Conservation (phyloP, 73 alveolate genomes). For the Paramecium tetraurelia region DNA sequence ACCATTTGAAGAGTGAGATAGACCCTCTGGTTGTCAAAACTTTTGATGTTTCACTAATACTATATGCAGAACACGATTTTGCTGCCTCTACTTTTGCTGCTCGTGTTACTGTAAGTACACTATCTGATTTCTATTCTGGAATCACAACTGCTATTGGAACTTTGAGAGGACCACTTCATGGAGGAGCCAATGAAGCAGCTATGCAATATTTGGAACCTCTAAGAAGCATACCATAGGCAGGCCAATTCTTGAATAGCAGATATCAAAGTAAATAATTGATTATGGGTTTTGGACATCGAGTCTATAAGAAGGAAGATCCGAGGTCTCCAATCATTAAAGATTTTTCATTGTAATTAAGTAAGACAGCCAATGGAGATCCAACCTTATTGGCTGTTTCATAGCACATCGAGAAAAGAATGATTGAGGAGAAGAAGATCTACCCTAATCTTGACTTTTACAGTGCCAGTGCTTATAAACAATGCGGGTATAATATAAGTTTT, state of each 20-base stretch:
- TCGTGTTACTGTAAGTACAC: conserved; percentile 74
- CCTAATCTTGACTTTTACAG: conserved; percentile 80
- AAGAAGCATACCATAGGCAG: conserved; percentile 61
- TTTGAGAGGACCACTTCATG: conserved; percentile 82
- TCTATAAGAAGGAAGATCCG: conserved; percentile 80
- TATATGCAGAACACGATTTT: conserved; percentile 83
- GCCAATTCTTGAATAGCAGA: conserved; percentile 54
- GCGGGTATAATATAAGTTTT: conserved; percentile 29
- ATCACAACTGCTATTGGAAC: conserved; percentile 78
- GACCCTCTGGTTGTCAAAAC: conserved; percentile 63
- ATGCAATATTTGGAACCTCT: conserved; percentile 66
- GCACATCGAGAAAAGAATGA: conserved; percentile 69
- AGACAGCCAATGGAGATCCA: conserved; percentile 61
- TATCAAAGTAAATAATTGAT: conserved; percentile 61
- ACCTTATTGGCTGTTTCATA: conserved; percentile 60
- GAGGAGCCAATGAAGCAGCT: conserved; percentile 86
- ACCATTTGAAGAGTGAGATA: conserved; percentile 51
- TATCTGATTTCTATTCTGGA: conserved; percentile 73
- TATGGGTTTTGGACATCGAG: conserved; percentile 84
- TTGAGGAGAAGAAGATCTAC: conserved; percentile 72
- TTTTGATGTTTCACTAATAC: conserved; percentile 74
- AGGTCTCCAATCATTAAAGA: conserved; percentile 70
- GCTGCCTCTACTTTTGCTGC: conserved; percentile 84
- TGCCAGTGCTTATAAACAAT: conserved; percentile 73
- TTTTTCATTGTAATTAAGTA: conserved; percentile 59